These are phyloP conservation scores for Suillus luteus DNA, from an alignment of 768 basidiomycete genomes.

Conservation along the genomic window DNA sequence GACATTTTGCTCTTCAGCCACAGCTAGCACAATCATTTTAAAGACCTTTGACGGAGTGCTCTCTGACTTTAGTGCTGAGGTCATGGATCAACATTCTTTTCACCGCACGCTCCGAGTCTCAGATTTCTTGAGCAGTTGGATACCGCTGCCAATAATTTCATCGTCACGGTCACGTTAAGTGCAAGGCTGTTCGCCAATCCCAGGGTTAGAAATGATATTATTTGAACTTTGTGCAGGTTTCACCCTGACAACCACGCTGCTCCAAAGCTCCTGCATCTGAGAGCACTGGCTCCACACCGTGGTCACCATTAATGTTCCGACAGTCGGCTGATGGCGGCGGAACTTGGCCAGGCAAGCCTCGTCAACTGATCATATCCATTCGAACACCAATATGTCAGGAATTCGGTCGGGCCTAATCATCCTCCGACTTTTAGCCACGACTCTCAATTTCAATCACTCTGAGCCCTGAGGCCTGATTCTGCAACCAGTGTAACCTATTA, in stretches of 20 bases:
- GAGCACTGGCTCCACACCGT: neutral
- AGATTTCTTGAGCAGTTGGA: neutral
- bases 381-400: neutral
- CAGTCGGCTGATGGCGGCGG: neutral
- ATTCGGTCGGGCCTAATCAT: slow-evolving; percentile 9
- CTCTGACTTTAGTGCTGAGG: neutral
- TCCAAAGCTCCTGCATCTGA: neutral
- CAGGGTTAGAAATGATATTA: neutral
- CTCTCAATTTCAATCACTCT: neutral
- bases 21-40: neutral
- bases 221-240: neutral
- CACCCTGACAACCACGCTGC: neutral
- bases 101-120: neutral
- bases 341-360: neutral
- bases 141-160: neutral
- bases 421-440: slow-evolving; percentile 8
- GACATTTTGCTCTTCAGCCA: neutral
- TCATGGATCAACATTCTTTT: neutral
- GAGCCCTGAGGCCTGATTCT: neutral
- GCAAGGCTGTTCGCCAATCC: neutral
- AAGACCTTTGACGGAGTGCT: neutral
- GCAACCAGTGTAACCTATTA: slow-evolving; percentile 1
- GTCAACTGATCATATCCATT: neutral
- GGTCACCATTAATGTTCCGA: neutral
- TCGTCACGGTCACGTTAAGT: neutral